Base-by-base conservation (phyloP, 768 basidiomycete species). In the Gloeostereum incarnatum region DNA sequence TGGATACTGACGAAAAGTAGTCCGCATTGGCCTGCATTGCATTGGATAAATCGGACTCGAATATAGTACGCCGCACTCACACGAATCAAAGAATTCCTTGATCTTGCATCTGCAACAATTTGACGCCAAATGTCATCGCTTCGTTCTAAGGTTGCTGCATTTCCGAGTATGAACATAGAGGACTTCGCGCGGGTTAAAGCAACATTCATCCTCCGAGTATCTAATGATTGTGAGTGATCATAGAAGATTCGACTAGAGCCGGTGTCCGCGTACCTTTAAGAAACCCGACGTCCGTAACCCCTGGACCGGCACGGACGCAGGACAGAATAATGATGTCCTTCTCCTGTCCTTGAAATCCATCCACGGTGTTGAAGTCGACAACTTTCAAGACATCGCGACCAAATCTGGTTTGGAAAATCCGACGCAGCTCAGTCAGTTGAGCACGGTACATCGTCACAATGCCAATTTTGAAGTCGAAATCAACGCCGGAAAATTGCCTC, bases 291-390 rank as follows among this genome's bases (percentile, higher is more conserved):
- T 66, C 75, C 41, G 73, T 70, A 14, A 90, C 57, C n/a, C 84
- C 81, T 13, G 87, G 80, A 4, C 96, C 92, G 7, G 91, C 86
- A 45, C 96, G 78, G 14, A 98, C 96, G 55, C 92, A 96, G 3
- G 96, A 98, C 14, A 99, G 69, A 47, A 99, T 97, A 60, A 99
- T 94, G 38, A 99, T 76, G 49, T 94, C 90, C 56, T 99, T 99
- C 58, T 99, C 96, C 62, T 99, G 96, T 34, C 96, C 96, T 58
- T 99, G 96, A 53, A 98, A 98, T 7, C 94, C 96, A 59, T 99
- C 94, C 26, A 99, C 94, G 0, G 96, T 98, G 54, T 96, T 86
- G 64, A 99, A 97, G 51, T 93, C 84, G 26, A 99, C 75, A 30
- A 70, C 75, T 22, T 69, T 68, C 1, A 81, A 49, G 16, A 96